Conservation (phyloP, 1,139 yeast genomes). For the Suhomyces bribrorum region DNA sequence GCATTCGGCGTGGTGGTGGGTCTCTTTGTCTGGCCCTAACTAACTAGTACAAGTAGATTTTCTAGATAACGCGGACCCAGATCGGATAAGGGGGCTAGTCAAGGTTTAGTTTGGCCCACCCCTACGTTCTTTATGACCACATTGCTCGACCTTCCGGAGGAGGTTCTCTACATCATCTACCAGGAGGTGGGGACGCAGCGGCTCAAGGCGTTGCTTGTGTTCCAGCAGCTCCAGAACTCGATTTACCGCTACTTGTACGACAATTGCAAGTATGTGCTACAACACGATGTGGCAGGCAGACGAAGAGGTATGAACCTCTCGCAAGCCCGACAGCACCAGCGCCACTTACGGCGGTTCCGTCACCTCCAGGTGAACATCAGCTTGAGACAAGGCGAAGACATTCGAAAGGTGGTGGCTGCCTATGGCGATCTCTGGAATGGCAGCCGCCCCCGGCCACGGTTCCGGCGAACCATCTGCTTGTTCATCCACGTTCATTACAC, state of each 20-base stretch:
- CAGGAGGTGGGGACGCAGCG: conserved; percentile 6
- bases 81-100: neutral
- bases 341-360: conserved; percentile 4
- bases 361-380: conserved; percentile 8
- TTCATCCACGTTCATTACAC: conserved; percentile 7
- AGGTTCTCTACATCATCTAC: conserved; percentile 10
- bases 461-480: conserved; percentile 6
- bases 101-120: no score
- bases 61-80: conserved; percentile 1
- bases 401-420: conserved; percentile 2
- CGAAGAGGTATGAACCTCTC: conserved; percentile 6
- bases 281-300: conserved; percentile 2
- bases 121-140: conserved; percentile 5
- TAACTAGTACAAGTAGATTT: no score
- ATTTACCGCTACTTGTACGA: conserved; percentile 12
- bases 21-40: no score
- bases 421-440: conserved; percentile 5
- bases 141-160: conserved; percentile 13
- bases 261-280: conserved; percentile 13
- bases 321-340: conserved; percentile 3
- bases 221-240: conserved; percentile 10
- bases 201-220: conserved; percentile 10
- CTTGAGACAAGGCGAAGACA: conserved; percentile 8
- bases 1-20: no score
- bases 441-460: neutral